Percentiles rank a stretch among this genome's conserved stretches.
Conservation (phyloP, 768 basidiomycete genomes). For the Mrakia frigida region DNA sequence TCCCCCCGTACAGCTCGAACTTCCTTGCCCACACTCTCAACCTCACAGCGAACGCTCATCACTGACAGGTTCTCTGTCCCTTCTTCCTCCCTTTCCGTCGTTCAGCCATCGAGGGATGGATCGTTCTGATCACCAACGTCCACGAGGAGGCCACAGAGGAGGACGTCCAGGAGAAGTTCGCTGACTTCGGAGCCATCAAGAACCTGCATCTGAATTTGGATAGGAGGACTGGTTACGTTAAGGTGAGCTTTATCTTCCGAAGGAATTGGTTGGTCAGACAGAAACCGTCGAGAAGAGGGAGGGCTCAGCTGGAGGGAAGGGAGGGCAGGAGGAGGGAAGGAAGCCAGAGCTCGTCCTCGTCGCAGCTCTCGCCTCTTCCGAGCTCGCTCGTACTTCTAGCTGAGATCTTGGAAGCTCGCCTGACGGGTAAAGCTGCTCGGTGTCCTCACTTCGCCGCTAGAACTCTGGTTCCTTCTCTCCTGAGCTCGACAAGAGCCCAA, state of each 20-base stretch:
- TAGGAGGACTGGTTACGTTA: slow-evolving; percentile 95
- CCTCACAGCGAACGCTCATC: not conserved
- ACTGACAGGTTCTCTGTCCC: not conserved
- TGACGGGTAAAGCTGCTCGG: too few relatives aligned
- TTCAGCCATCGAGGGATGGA: slow-evolving; percentile 97
- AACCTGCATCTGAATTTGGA: slow-evolving; percentile 96
- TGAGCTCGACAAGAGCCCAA: too few relatives aligned
- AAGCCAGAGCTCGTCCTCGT: too few relatives aligned
- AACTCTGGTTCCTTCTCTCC: too few relatives aligned
- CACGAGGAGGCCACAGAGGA: slow-evolving; percentile 99
- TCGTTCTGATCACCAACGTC: slow-evolving; percentile 89
- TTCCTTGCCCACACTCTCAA: not conserved
- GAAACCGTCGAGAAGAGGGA: too few relatives aligned
- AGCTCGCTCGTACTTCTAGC: too few relatives aligned
- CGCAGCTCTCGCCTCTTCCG: too few relatives aligned
- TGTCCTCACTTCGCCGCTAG: too few relatives aligned
- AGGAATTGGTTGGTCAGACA: too few relatives aligned
- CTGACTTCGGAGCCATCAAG: slow-evolving; percentile 94
- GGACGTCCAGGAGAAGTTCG: slow-evolving; percentile 92
- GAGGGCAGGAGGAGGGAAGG: too few relatives aligned
- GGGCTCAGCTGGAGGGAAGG: too few relatives aligned
- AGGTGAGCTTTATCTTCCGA: slow-evolving; percentile 53
- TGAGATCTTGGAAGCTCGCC: too few relatives aligned
- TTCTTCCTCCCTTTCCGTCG: not conserved
- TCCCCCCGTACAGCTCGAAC: not conserved